A percentile compares a stretch with the other conserved stretches of the same genome.
Conservation (phyloP, 2,329 filamentous ascomycete species). For the Penicillium palitans region DNA sequence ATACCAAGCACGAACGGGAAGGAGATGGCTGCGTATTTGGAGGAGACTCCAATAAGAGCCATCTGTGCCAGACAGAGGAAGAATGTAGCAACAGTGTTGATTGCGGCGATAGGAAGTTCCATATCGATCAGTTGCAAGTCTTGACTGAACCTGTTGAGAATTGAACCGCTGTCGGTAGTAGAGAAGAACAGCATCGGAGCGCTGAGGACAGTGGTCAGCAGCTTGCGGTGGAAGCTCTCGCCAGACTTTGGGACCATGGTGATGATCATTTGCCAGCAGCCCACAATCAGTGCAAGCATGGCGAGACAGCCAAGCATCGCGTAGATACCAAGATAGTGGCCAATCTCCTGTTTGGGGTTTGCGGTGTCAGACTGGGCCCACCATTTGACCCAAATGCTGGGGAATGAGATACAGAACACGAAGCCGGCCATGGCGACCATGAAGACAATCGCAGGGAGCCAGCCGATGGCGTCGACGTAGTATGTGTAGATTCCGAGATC, state of each 20-base stretch:
- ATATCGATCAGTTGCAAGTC: slow-evolving; percentile 48
- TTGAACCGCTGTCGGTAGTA: slow-evolving; percentile 42
- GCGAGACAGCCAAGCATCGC: slow-evolving; percentile 41
- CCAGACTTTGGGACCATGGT: slow-evolving; percentile 57
- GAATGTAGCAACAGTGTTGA: slow-evolving; percentile 41
- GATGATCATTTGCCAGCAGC: slow-evolving; percentile 52
- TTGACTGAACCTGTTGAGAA: slow-evolving; percentile 48
- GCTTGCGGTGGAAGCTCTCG: slow-evolving; percentile 49
- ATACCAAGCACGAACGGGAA: slow-evolving; percentile 52
- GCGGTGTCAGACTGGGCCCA: slow-evolving; percentile 43
- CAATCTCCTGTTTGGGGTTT: slow-evolving; percentile 35
- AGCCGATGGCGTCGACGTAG: slow-evolving; percentile 42
- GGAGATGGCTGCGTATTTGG: slow-evolving; percentile 51
- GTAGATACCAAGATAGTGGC: slow-evolving; percentile 44
- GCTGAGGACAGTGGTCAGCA: slow-evolving; percentile 51
- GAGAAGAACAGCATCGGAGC: slow-evolving; percentile 48
- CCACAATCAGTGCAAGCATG: slow-evolving; percentile 39
- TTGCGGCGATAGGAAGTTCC: slow-evolving; percentile 44
- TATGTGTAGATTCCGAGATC: slow-evolving; percentile 47
- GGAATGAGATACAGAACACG: slow-evolving; percentile 45
- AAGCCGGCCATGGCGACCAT: slow-evolving; percentile 40
- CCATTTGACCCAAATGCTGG: slow-evolving; percentile 46
- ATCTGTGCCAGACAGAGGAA: slow-evolving; percentile 47
- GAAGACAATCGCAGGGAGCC: slow-evolving; percentile 37
- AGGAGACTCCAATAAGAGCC: slow-evolving; percentile 50